Conservation (phyloP, 495 filamentous ascomycete species). For the Cercophora scortea region DNA sequence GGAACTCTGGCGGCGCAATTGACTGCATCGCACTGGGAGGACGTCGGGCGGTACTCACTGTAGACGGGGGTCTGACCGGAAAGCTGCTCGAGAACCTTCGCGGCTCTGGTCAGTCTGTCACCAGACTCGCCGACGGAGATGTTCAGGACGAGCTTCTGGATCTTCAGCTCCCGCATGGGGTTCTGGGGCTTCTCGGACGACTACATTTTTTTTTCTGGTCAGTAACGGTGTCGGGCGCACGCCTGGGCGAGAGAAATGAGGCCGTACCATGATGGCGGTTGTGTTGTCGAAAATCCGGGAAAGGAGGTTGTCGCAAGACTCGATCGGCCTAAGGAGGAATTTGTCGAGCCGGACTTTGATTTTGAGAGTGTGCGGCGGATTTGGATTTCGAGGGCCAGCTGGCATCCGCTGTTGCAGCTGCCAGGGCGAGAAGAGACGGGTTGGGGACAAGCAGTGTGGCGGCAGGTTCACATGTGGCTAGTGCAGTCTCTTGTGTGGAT, state of each 20-base stretch:
- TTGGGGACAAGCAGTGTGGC: constrained; percentile 16
- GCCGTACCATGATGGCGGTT: constrained; percentile 20
- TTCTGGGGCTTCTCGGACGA: constrained; percentile 74
- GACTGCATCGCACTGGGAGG: neutral
- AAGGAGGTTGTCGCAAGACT: constrained; percentile 8
- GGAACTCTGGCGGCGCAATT: neutral
- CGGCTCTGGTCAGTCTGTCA: constrained; percentile 98
- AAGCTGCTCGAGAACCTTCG: constrained; percentile 99
- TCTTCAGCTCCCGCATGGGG: constrained; percentile 99
- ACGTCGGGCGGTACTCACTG: constrained; percentile 49
- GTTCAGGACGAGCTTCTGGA: constrained; percentile 99
- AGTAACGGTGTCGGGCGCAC: neutral
- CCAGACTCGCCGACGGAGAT: constrained; percentile 99
- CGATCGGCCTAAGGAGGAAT: constrained; percentile 6
- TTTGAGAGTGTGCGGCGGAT: constrained; percentile 22
- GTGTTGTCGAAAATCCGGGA: constrained; percentile 17
- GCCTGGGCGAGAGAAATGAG: constrained; percentile 1
- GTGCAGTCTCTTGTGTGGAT: neutral
- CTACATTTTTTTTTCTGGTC: constrained; percentile 21
- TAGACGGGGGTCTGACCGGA: constrained; percentile 99
- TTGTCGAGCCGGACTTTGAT: constrained; percentile 20
- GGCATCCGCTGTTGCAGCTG: neutral
- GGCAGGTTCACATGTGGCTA: constrained; percentile 9
- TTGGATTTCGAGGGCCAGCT: constrained; percentile 1
- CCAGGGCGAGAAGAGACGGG: constrained; percentile 1